Conservation (phyloP, 257 asterid genomes). For the Plantago major region DNA sequence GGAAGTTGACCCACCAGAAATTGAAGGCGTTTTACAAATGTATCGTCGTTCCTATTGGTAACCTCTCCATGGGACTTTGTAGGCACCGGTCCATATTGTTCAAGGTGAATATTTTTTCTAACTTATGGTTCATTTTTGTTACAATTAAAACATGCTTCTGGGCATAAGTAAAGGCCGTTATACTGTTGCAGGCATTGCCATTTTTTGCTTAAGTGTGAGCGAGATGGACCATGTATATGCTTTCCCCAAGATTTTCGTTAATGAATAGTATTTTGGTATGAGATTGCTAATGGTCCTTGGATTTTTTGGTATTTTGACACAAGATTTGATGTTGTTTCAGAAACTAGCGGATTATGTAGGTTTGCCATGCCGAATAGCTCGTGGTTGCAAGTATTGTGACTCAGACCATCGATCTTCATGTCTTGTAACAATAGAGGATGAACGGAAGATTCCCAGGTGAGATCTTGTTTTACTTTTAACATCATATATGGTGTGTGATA, state of each 20-base stretch:
- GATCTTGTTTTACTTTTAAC: slow-evolving; percentile 10
- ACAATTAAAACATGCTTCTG: slow-evolving; percentile 3
- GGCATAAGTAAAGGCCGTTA: background rate
- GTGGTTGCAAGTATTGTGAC: slow-evolving; percentile 86
- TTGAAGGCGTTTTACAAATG: slow-evolving; percentile 63
- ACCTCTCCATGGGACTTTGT: slow-evolving; percentile 82
- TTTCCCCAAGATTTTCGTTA: background rate
- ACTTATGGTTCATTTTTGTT: background rate
- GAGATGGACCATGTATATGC: slow-evolving; percentile 14
- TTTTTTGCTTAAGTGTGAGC: slow-evolving; percentile 3
- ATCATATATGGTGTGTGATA: background rate
- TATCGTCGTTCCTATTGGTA: slow-evolving; percentile 80
- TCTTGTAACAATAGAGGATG: slow-evolving; percentile 75
- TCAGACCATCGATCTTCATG: slow-evolving; percentile 93
- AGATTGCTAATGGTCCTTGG: background rate
- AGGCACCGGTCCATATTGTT: slow-evolving; percentile 94
- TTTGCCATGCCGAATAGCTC: slow-evolving; percentile 95
- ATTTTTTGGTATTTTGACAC: slow-evolving; percentile 9
- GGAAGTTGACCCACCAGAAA: slow-evolving; percentile 62
- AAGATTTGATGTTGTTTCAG: slow-evolving; percentile 38
- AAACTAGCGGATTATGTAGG: slow-evolving; percentile 95
- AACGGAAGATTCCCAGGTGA: slow-evolving; percentile 55
- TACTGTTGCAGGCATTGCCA: background rate
- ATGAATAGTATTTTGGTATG: slow-evolving; percentile 4
- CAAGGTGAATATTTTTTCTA: slow-evolving; percentile 47